Evolutionary conservation across 768 basidiomycete genomes (phyloP), one percentile per base, ranked within the genome.

Genomic region (Amanita thiersii): DNA sequence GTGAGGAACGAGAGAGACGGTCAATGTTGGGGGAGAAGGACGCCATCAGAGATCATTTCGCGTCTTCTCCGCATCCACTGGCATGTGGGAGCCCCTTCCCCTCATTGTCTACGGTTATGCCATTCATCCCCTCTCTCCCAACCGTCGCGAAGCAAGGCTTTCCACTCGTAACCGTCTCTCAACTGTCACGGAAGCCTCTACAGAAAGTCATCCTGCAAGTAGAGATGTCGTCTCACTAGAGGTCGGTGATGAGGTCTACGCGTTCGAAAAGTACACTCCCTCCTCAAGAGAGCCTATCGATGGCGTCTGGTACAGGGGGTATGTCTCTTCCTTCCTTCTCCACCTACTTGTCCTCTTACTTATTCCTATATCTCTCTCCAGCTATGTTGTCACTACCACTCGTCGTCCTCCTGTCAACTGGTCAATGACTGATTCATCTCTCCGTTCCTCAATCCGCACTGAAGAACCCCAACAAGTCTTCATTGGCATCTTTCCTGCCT

Each of bases 161-260:
- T 80, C 73, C 3, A 64, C 54, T 52, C 70, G 77, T 19, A 75
- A 73, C 50, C 69, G 75, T 50, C 59, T 74, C 31, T 79, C 81
- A 5, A 73, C 73, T 15, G 76, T 77, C 47, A 81, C 79, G 14
- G 77, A 80, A 50, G 66, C 65, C 50, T 84, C 64, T 2, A 70
- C 73, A 14, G 81, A 80, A 40, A 83, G 84, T 30, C 70, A 78
- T 26, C 66, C 72, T 29, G 70, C 76, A 0, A 72, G 81, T 63
- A 70, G 77, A 40, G 86, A 88, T 47, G 81, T 88, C 17, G 88
- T 90, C 24, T 73, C 82, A 4, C 73, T 98, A 43, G 92, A 96
- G 51, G 85, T 97, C 20, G 94, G 94, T 35, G 93, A 96, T 60
- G 93, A 97, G 57, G 81, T 98, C 24, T 97, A 97, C 62, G 91